Percentiles rank a stretch among this genome's conserved stretches.
Conservation (phyloP, 805 yeast species). For the Candida schatavii region DNA sequence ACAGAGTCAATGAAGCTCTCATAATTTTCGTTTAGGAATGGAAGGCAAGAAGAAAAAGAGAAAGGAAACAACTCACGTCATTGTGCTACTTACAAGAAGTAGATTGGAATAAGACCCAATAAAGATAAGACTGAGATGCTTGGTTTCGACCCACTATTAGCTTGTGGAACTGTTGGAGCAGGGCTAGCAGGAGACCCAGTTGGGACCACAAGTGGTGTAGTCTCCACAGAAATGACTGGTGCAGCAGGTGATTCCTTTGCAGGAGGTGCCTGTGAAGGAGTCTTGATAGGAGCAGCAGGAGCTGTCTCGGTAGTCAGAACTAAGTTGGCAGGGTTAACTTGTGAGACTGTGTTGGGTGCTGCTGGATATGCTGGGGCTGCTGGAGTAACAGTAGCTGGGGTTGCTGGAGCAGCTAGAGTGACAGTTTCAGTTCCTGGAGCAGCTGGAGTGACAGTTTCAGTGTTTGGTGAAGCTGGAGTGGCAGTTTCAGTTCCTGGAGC, state of each 20-base stretch:
- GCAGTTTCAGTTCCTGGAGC: conserved; percentile 4
- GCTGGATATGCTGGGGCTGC: conserved; percentile 2
- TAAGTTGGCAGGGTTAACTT: conserved; percentile 4
- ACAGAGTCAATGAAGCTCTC: too few relatives aligned
- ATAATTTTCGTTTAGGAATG: too few relatives aligned
- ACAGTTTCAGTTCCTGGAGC: conserved; percentile 11
- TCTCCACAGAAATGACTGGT: background rate
- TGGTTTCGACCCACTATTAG: conserved; percentile 1
- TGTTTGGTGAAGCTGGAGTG: conserved; percentile 1
- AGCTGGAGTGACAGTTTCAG: conserved; percentile 2
- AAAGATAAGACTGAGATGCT: background rate
- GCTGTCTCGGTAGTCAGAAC: conserved; percentile 10
- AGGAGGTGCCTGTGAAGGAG: background rate
- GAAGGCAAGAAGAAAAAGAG: too few relatives aligned
- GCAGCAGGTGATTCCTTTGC: background rate
- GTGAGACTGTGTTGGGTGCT: conserved; percentile 6
- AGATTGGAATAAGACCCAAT: background rate
- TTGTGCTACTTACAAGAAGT: background rate
- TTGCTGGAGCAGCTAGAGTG: conserved; percentile 6
- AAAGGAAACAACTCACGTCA: too few relatives aligned
- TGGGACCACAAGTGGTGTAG: conserved; percentile 3
- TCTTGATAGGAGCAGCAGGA: background rate
- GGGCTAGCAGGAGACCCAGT: conserved; percentile 6
- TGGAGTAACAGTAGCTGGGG: conserved; percentile 3
- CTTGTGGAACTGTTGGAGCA: conserved; percentile 6